phyloP scores from a whole-genome alignment of 108 stramenopile genomes.

The Skeletonema potamos region DNA sequence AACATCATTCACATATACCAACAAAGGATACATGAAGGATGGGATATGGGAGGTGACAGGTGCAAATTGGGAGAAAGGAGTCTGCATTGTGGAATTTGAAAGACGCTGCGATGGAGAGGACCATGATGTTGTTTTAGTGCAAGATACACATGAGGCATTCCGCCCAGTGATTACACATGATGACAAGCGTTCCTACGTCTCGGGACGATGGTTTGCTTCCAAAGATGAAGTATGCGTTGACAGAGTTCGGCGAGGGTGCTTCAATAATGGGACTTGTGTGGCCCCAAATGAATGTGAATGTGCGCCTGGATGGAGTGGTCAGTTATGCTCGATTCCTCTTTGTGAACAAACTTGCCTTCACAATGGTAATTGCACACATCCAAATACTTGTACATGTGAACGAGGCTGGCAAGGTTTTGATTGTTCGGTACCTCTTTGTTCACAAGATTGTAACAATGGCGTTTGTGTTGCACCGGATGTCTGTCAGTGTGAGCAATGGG shows the following conservation, averaged over 20 bases:
- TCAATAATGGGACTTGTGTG: constrained; percentile 77
- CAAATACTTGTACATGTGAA: constrained; percentile 84
- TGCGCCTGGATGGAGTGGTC: constrained; percentile 72
- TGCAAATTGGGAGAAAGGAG: constrained; percentile 67
- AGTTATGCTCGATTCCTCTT: constrained; percentile 54
- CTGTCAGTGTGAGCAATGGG: constrained; percentile 68
- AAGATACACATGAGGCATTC: constrained; percentile 79
- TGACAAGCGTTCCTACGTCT: constrained; percentile 36
- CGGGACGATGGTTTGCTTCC: constrained; percentile 44
- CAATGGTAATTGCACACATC: constrained; percentile 74
- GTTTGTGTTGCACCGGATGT: constrained; percentile 83
- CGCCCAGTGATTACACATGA: constrained; percentile 58
- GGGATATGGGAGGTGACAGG: constrained; percentile 72
- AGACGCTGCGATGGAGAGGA: constrained; percentile 55
- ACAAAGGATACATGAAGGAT: constrained; percentile 64
- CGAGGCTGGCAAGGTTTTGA: constrained; percentile 75
- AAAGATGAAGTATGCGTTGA: constrained; percentile 77
- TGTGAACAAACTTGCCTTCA: constrained; percentile 77
- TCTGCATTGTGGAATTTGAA: constrained; percentile 75
- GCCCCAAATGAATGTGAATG: constrained; percentile 79
- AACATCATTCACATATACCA: constrained; percentile 66
- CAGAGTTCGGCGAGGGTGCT: constrained; percentile 79
- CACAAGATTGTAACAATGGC: constrained; percentile 72
- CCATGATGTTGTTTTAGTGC: constrained; percentile 44
- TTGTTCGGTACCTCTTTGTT: constrained; percentile 75